Conservation (phyloP, 768 basidiomycete genomes). For the Dentipellis sp. region DNA sequence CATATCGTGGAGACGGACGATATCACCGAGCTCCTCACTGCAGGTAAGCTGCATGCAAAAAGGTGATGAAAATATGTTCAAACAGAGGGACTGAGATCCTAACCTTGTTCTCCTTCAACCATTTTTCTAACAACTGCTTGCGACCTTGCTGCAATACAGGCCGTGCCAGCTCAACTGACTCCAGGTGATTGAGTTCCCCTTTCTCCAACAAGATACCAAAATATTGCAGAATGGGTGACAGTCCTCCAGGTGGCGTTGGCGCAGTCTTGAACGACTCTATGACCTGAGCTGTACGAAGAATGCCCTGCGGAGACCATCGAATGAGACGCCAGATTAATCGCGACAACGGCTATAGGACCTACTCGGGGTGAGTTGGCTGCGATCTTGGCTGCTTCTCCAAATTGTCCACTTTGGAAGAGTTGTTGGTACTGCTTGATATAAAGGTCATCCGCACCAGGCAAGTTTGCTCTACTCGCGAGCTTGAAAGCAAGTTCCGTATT, state of each 20-base stretch:
- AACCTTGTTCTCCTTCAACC: constrained; percentile 99
- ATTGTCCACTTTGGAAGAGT: constrained; percentile 84
- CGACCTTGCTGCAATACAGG: constrained; percentile 94
- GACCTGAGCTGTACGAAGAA: constrained; percentile 87
- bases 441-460: constrained; percentile 96
- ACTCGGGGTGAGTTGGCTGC: constrained; percentile 95
- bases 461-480: constrained; percentile 88
- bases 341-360: constrained; percentile 16
- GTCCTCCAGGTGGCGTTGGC: constrained; percentile 79
- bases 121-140: constrained; percentile 96
- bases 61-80: not conserved
- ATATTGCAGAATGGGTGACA: constrained; percentile 96
- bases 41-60: constrained; percentile 68
- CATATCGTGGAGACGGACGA: constrained; percentile 92
- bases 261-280: constrained; percentile 98
- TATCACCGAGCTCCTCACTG: constrained; percentile 96
- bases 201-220: constrained; percentile 98
- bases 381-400: constrained; percentile 90
- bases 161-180: constrained; percentile 90
- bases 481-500: constrained; percentile 98
- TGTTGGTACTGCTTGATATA: constrained; percentile 92
- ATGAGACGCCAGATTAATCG: constrained; percentile 4
- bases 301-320: constrained; percentile 47
- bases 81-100: not conserved
- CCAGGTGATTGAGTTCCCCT: constrained; percentile 93